phyloP scores from a whole-genome alignment of 2,329 filamentous ascomycete species.

The Trichophyton schoenleinii region DNA sequence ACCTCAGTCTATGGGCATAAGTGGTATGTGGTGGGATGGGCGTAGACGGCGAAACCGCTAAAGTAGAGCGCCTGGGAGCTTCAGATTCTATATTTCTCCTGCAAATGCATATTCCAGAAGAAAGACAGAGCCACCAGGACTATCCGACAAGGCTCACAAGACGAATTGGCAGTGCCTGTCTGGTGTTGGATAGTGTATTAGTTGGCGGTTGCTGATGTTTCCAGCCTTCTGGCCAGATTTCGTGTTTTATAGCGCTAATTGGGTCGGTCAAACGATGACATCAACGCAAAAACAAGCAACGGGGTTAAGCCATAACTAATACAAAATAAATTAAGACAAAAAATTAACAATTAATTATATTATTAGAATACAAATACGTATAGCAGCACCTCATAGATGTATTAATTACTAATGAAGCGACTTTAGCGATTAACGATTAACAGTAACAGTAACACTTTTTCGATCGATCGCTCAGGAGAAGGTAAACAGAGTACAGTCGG shows the following conservation, averaged over 20 bases:
- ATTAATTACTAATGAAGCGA: background rate
- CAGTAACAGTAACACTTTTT: conserved; percentile 4
- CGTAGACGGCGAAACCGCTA: background rate
- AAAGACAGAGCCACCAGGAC: background rate
- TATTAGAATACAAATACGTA: background rate
- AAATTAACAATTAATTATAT: background rate
- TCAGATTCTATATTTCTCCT: background rate
- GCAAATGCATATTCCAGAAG: background rate
- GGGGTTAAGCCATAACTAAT: background rate
- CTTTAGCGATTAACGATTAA: conserved; percentile 1
- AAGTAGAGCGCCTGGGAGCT: background rate
- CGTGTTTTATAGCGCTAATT: background rate
- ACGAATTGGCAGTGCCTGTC: background rate
- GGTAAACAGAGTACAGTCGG: background rate
- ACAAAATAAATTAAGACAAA: background rate
- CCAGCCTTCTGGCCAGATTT: background rate
- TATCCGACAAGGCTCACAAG: background rate
- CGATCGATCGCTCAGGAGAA: background rate
- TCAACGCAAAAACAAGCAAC: background rate
- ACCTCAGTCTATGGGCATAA: background rate
- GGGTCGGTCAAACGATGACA: background rate
- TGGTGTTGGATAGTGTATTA: background rate
- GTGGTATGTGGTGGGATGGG: background rate
- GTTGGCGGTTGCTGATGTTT: background rate
- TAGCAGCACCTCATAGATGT: background rate